phyloP scores from a whole-genome alignment of 192 early-diverging fungal genomes.

The Spinellus fusiger region DNA sequence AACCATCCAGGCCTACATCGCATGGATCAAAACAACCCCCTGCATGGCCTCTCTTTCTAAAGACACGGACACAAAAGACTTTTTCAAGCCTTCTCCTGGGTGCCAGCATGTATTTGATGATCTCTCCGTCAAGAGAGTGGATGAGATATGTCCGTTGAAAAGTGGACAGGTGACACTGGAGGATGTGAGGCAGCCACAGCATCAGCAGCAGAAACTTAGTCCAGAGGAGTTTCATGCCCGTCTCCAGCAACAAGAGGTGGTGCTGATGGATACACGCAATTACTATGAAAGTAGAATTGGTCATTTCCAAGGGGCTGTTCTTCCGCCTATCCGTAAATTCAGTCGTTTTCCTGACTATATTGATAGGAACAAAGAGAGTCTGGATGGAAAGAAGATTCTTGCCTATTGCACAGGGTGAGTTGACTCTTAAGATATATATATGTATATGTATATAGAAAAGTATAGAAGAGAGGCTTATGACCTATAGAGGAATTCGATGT shows the following conservation, averaged over 20 bases:
- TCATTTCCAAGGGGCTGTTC: slow-evolving; percentile 49
- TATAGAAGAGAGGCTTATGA: background rate
- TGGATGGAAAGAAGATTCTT: slow-evolving; percentile 50
- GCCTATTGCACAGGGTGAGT: slow-evolving; percentile 68
- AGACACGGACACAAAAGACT: slow-evolving; percentile 25
- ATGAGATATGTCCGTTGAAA: slow-evolving; percentile 62
- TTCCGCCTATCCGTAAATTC: slow-evolving; percentile 61
- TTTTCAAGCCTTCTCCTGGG: slow-evolving; percentile 62
- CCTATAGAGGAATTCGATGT: slow-evolving; percentile 30
- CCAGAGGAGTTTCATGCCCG: slow-evolving; percentile 50
- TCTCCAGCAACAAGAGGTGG: slow-evolving; percentile 34
- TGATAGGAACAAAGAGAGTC: slow-evolving; percentile 33
- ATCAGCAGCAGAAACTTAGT: slow-evolving; percentile 34
- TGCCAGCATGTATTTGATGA: slow-evolving; percentile 58
- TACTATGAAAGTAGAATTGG: slow-evolving; percentile 64
- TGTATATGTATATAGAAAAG: too few relatives aligned
- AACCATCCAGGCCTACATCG: slow-evolving; percentile 40
- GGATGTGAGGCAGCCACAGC: slow-evolving; percentile 7
- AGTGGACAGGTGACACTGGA: slow-evolving; percentile 30
- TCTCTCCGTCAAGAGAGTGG: slow-evolving; percentile 51
- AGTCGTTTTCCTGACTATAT: slow-evolving; percentile 55
- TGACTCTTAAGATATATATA: too few relatives aligned
- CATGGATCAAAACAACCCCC: slow-evolving; percentile 23
- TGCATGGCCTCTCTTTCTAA: slow-evolving; percentile 5
- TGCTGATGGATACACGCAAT: slow-evolving; percentile 57